phyloP scores from a whole-genome alignment of 1,139 yeast genomes.

The Blastobotrys raffinosifermentans region DNA sequence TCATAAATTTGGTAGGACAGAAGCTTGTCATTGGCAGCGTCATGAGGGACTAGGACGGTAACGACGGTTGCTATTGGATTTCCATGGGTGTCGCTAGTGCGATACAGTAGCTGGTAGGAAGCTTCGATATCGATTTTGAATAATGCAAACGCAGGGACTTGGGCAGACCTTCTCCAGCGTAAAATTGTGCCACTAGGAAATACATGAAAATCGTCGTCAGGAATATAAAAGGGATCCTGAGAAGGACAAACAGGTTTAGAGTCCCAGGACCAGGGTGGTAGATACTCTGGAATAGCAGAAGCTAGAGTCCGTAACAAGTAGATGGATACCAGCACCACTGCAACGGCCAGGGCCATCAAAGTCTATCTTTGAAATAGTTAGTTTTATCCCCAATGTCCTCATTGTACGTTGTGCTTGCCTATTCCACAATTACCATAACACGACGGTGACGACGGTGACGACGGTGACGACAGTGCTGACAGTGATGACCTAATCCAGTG shows the following conservation, averaged over 20 bases:
- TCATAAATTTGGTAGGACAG: constrained; percentile 27
- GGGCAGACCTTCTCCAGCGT: constrained; percentile 13
- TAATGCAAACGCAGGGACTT: too few relatives aligned
- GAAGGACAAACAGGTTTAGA: too few relatives aligned
- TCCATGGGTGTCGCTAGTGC: constrained; percentile 25
- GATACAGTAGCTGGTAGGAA: constrained; percentile 22
- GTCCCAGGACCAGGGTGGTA: too few relatives aligned
- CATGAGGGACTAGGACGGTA: constrained; percentile 24
- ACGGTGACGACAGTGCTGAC: background rate
- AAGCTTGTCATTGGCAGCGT: constrained; percentile 15
- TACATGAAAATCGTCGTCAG: constrained; percentile 16
- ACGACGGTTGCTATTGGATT: constrained; percentile 24
- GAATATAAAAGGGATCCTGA: constrained; percentile 20
- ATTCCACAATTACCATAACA: background rate
- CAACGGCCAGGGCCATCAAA: too few relatives aligned
- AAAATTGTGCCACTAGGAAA: constrained; percentile 16
- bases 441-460: background rate
- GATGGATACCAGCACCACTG: too few relatives aligned
- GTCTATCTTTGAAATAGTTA: background rate
- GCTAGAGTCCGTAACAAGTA: too few relatives aligned
- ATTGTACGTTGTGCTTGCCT: background rate
- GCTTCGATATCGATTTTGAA: too few relatives aligned
- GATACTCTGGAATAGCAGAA: too few relatives aligned
- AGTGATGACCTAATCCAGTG: background rate
- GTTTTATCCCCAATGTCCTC: constrained; percentile 1